Percentiles rank a stretch among this genome's conserved stretches.
Conservation (phyloP, 805 yeast genomes). For the Cyberlindnera japonica region DNA sequence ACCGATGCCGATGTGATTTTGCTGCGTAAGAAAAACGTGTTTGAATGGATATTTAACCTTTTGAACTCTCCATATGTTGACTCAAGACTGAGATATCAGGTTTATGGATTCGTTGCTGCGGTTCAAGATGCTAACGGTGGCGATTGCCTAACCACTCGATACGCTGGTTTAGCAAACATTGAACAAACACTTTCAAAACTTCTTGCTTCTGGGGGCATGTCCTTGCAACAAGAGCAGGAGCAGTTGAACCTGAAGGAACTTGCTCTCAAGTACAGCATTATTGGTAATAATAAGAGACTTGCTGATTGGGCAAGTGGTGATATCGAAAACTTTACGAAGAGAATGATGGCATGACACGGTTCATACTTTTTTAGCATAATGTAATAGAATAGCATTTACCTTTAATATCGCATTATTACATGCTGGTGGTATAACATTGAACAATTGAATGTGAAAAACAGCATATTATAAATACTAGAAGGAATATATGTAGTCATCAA, state of each 20-base stretch:
- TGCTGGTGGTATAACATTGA: too few species aligned
- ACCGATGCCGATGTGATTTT: conserved; percentile 49
- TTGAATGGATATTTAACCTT: conserved; percentile 66
- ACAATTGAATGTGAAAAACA: too few species aligned
- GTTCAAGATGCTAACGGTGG: conserved; percentile 55
- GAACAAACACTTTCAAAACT: conserved; percentile 30
- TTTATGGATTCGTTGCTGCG: conserved; percentile 42
- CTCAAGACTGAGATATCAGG: conserved; percentile 35
- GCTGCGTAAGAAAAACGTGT: conserved; percentile 48
- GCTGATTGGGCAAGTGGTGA: conserved; percentile 61
- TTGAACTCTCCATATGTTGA: conserved; percentile 47
- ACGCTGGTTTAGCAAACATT: conserved; percentile 40
- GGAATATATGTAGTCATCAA: too few species aligned
- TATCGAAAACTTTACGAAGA: conserved; percentile 41
- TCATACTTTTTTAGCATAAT: too few species aligned
- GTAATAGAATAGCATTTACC: too few species aligned
- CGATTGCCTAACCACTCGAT: conserved; percentile 55
- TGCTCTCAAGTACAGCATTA: conserved; percentile 40
- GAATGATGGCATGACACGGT: conserved; percentile 23
- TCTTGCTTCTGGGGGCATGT: background rate
- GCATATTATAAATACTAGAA: too few species aligned
- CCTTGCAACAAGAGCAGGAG: conserved; percentile 26
- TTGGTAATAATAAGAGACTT: conserved; percentile 51
- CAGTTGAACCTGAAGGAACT: conserved; percentile 44
- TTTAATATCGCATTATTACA: too few species aligned